Evolutionary conservation across 116 monocot species (phyloP).

Genomic region (Papilionanthe hybrid): DNA sequence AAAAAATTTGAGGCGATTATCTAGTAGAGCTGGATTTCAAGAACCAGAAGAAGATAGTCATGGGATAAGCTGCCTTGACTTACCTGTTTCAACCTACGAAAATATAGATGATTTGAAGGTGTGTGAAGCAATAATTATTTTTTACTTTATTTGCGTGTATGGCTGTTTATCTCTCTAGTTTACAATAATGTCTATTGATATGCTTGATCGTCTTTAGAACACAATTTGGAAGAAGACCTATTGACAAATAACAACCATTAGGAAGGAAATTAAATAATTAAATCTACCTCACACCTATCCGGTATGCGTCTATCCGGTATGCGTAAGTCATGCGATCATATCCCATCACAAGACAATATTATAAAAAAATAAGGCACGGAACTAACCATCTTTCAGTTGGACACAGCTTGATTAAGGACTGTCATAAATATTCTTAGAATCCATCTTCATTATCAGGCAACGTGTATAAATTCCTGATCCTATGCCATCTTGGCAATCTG

Average conservation of each 20-base stretch:
- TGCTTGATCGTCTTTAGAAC: neutral
- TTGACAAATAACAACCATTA: neutral
- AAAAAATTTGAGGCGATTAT: conserved; percentile 48
- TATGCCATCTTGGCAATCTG: too few relatives aligned
- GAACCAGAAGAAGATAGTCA: conserved; percentile 22
- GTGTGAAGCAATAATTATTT: neutral
- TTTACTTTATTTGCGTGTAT: neutral
- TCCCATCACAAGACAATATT: neutral
- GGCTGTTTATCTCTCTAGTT: neutral
- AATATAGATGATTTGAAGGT: neutral
- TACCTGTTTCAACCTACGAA: neutral
- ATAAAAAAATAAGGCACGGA: neutral
- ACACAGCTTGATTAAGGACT: neutral
- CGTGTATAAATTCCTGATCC: neutral
- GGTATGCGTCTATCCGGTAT: neutral
- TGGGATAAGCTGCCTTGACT: conserved; percentile 10
- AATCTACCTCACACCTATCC: neutral
- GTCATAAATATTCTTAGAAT: neutral
- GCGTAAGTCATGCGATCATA: neutral
- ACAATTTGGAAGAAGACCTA: too few relatives aligned
- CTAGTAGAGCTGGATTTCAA: conserved; percentile 31
- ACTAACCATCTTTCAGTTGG: neutral
- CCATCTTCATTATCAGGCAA: neutral
- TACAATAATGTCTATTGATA: neutral
- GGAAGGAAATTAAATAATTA: neutral